Conservation (phyloP, 1,139 yeast species). For the Zygotorulaspora mrakii region DNA sequence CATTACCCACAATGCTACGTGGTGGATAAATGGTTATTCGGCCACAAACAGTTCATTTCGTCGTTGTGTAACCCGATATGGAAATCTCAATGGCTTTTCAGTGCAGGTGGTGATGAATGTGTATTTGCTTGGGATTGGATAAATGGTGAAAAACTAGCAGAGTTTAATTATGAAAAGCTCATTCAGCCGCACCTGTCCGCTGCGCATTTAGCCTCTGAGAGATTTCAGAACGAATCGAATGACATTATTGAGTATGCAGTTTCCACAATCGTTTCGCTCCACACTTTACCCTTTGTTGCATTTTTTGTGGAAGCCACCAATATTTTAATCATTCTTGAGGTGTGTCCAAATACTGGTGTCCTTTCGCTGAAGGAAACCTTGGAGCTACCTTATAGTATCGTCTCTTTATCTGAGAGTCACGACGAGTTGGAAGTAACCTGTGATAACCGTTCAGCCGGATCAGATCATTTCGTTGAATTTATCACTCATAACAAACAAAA, state of each 20-base stretch:
- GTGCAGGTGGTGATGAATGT: conserved; percentile 88
- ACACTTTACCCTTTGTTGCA: conserved; percentile 38
- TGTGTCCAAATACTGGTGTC: conserved; percentile 33
- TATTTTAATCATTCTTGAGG: conserved; percentile 45
- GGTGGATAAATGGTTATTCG: conserved; percentile 79
- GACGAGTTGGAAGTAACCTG: conserved; percentile 45
- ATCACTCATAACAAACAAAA: conserved; percentile 35
- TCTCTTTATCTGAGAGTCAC: conserved; percentile 38
- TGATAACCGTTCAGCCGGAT: conserved; percentile 40
- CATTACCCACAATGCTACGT: conserved; percentile 74
- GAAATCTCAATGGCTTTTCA: conserved; percentile 50
- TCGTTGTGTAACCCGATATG: conserved; percentile 52
- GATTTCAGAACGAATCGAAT: conserved; percentile 56
- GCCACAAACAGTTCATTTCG: conserved; percentile 80
- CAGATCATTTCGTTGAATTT: conserved; percentile 36
- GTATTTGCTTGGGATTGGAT: conserved; percentile 82
- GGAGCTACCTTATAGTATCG: conserved; percentile 36
- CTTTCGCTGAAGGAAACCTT: conserved; percentile 36
- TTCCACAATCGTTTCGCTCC: conserved; percentile 43
- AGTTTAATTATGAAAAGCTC: conserved; percentile 48
- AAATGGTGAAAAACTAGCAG: conserved; percentile 44
- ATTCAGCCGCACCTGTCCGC: conserved; percentile 51
- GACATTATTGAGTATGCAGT: conserved; percentile 52
- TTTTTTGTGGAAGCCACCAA: conserved; percentile 57
- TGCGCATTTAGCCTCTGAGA: conserved; percentile 61